Evolutionary conservation across 139 green algal species (phyloP), one percentile per base, ranked within the genome.

Genomic region (Tetraselmis chui): DNA sequence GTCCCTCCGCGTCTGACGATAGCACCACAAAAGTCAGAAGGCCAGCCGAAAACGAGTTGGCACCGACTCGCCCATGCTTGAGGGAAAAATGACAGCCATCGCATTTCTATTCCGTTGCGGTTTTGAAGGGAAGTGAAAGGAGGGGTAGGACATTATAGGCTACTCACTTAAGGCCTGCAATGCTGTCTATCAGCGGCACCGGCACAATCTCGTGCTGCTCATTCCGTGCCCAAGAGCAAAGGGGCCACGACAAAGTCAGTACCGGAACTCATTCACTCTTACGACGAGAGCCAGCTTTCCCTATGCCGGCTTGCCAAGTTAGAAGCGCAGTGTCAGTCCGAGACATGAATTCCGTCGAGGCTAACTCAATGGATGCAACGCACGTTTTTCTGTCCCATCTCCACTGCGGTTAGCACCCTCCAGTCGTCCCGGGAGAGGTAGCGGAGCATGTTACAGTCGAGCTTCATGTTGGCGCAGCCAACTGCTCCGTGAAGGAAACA

Each of bases 311-410:
- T n/a, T n/a, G n/a, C n/a, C n/a, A n/a, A n/a, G 45, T 67, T 18
- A 67, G 45, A 67, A 67, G 45, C 45, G n/a, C n/a, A n/a, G n/a
- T n/a, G n/a, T n/a, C n/a, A n/a, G n/a, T n/a, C n/a, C n/a, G n/a
- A n/a, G n/a, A n/a, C n/a, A n/a, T n/a, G n/a, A n/a, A n/a, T n/a
- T n/a, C n/a, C n/a, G n/a, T n/a, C n/a, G n/a, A 67, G 45, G 45
- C 45, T 18, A 67, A 18, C 45, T 25, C 45, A 67, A 18, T 67
- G 45, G 18, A 18, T 18, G 45, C 45, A 67, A 67, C 91, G 87
- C 84, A 96, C 93, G 79, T 99, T 99, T 79, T 95, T 96, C 86
- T 98, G 95, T 23, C 97, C 97, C 91, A 99, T 96, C 85, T 99
- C 97, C 27, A 99, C 92, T 0, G 97, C 93, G 1, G 94, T 97